These are phyloP conservation scores for Echites panduratus DNA, from an alignment of 257 asterid genomes.

Conservation along the genomic window DNA sequence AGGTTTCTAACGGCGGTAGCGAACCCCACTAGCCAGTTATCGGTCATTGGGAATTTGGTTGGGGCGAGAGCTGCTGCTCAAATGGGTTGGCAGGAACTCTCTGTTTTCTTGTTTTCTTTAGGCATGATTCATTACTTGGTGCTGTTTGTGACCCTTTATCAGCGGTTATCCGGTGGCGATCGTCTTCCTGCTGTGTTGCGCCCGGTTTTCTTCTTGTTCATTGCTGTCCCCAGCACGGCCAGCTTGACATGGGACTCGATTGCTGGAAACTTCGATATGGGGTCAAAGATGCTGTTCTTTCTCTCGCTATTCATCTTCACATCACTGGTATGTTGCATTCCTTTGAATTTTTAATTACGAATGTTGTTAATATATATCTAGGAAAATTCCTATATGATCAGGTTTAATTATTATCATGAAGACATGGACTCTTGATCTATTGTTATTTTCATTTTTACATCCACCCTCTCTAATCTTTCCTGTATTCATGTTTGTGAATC, in stretches of 20 bases:
- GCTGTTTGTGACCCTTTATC: slow-evolving; percentile 63
- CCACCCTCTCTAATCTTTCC: too few species aligned
- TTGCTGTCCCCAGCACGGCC: slow-evolving; percentile 66
- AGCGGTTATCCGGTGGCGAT: slow-evolving; percentile 45
- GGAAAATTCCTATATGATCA: too few species aligned
- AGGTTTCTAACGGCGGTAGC: slow-evolving; percentile 45
- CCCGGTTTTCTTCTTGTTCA: slow-evolving; percentile 54
- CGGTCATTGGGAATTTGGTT: slow-evolving; percentile 56
- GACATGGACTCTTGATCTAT: too few species aligned
- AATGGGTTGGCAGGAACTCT: slow-evolving; percentile 56
- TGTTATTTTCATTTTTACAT: too few species aligned
- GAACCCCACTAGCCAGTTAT: slow-evolving; percentile 59
- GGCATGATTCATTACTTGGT: slow-evolving; percentile 74
- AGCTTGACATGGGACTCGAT: slow-evolving; percentile 70
- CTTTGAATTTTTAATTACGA: too few species aligned
- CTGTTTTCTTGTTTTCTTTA: slow-evolving; percentile 41
- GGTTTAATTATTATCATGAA: too few species aligned
- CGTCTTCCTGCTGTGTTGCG: slow-evolving; percentile 47
- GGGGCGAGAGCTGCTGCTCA: slow-evolving; percentile 69
- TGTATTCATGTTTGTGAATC: too few species aligned
- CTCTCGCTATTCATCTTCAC: slow-evolving; percentile 58
- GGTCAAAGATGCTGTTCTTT: slow-evolving; percentile 59
- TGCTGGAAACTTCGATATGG: slow-evolving; percentile 46
- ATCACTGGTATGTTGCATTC: slow-evolving; percentile 47
- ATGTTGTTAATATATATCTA: too few species aligned